These are phyloP conservation scores for Arthrobotrys entomopaga DNA, from an alignment of 2,329 filamentous ascomycete species.

Conservation along the genomic window DNA sequence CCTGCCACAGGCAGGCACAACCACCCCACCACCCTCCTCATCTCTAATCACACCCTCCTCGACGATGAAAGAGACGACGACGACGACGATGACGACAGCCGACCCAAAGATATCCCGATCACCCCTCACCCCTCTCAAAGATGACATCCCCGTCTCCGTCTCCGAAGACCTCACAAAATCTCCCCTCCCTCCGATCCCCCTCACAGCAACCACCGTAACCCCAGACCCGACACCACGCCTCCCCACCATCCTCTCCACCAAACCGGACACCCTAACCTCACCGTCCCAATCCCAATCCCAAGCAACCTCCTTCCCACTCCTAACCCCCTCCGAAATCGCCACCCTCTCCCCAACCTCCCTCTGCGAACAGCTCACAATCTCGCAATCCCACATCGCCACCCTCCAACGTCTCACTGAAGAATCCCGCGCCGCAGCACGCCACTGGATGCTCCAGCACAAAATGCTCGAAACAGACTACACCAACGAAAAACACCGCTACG, in stretches of 20 bases:
- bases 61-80: slow-evolving; percentile 20
- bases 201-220: slow-evolving; percentile 46
- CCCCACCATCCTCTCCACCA: slow-evolving; percentile 19
- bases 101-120: slow-evolving; percentile 32
- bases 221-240: slow-evolving; percentile 51
- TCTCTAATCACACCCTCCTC: slow-evolving; percentile 31
- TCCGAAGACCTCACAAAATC: slow-evolving; percentile 46
- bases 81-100: slow-evolving; percentile 14
- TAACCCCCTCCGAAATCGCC: slow-evolving; percentile 57
- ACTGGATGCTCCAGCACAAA: slow-evolving; percentile 58
- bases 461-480: slow-evolving; percentile 58
- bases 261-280: slow-evolving; percentile 36
- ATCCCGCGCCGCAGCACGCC: slow-evolving; percentile 57
- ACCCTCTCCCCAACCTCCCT: slow-evolving; percentile 59
- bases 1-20: slow-evolving; percentile 35
- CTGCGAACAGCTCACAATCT: slow-evolving; percentile 59
- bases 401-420: slow-evolving; percentile 57
- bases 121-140: slow-evolving; percentile 38
- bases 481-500: slow-evolving; percentile 58
- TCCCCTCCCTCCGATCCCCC: slow-evolving; percentile 44
- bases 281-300: slow-evolving; percentile 15
- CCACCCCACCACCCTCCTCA: slow-evolving; percentile 49
- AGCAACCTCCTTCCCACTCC: slow-evolving; percentile 26
- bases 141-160: slow-evolving; percentile 26
- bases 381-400: slow-evolving; percentile 57